Evolutionary conservation across 192 early-diverging fungal genomes (phyloP).

Genomic region (Backusella tarrabulga): DNA sequence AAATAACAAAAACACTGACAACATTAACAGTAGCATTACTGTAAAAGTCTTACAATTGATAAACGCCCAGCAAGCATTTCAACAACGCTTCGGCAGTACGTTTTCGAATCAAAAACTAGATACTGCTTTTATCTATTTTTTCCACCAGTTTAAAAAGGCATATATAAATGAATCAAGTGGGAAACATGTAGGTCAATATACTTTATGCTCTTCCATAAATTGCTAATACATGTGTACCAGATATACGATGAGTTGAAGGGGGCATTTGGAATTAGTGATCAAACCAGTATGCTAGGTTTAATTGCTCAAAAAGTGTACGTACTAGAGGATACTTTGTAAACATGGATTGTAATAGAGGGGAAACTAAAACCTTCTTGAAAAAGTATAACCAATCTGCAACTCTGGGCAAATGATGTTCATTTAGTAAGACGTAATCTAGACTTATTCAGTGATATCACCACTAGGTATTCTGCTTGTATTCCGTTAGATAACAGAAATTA

Average conservation of each 20-base stretch:
- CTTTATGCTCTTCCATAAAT: background rate
- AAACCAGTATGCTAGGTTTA: conserved; percentile 55
- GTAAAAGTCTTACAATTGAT: conserved; percentile 67
- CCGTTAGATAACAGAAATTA: background rate
- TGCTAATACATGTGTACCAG: conserved; percentile 18
- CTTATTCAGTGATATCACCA: conserved; percentile 74
- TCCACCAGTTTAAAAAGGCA: conserved; percentile 69
- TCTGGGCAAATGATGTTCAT: conserved; percentile 51
- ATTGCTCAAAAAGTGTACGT: conserved; percentile 63
- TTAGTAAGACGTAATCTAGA: conserved; percentile 63
- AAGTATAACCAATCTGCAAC: conserved; percentile 60
- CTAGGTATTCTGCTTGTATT: conserved; percentile 39
- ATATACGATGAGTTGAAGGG: conserved; percentile 64
- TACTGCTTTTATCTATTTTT: conserved; percentile 72
- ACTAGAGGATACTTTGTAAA: background rate
- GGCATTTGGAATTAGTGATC: conserved; percentile 62
- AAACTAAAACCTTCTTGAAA: conserved; percentile 17
- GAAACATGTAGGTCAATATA: conserved; percentile 29
- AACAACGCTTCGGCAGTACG: conserved; percentile 40
- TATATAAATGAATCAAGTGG: conserved; percentile 71
- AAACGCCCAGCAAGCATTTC: conserved; percentile 58
- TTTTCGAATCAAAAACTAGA: conserved; percentile 64
- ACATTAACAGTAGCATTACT: conserved; percentile 69
- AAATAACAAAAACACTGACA: conserved; percentile 70
- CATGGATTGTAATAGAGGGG: background rate